Evolutionary conservation across 805 yeast species (phyloP).

Genomic region (Candida oleophila): DNA sequence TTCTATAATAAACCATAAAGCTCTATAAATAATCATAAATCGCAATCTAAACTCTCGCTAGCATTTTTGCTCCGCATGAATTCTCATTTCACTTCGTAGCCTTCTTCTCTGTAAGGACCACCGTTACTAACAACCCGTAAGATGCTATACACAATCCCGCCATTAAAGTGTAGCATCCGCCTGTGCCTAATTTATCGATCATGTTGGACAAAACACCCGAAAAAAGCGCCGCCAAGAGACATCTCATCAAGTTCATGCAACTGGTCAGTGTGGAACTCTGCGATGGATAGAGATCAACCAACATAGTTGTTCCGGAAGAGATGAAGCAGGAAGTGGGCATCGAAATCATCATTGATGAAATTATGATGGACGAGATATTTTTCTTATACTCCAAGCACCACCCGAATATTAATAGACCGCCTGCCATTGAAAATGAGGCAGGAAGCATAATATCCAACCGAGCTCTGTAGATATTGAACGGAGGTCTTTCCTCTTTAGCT

Average conservation of each 20-base stretch:
- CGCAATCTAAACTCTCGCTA: too few relatives aligned
- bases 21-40: too few relatives aligned
- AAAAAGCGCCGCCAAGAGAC: slow-evolving; percentile 69
- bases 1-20: too few relatives aligned
- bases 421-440: slow-evolving; percentile 38
- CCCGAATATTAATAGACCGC: slow-evolving; percentile 48
- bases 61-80: too few relatives aligned
- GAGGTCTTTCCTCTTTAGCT: slow-evolving; percentile 25
- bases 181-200: slow-evolving; percentile 56
- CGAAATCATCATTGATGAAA: slow-evolving; percentile 58
- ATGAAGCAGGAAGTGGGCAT: slow-evolving; percentile 57
- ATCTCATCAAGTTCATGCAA: slow-evolving; percentile 68
- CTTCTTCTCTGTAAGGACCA: slow-evolving; percentile 5
- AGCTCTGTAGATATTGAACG: slow-evolving; percentile 55
- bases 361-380: slow-evolving; percentile 53
- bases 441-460: slow-evolving; percentile 44
- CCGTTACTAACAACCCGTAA: slow-evolving; percentile 11
- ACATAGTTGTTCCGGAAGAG: slow-evolving; percentile 58
- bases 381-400: slow-evolving; percentile 63
- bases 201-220: slow-evolving; percentile 66
- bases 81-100: background rate
- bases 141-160: slow-evolving; percentile 41
- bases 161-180: slow-evolving; percentile 78
- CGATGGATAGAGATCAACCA: slow-evolving; percentile 75
- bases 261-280: slow-evolving; percentile 75